Base-by-base conservation (phyloP, 108 stramenopile genomes). In the Chaetoceros tenuissimus region DNA sequence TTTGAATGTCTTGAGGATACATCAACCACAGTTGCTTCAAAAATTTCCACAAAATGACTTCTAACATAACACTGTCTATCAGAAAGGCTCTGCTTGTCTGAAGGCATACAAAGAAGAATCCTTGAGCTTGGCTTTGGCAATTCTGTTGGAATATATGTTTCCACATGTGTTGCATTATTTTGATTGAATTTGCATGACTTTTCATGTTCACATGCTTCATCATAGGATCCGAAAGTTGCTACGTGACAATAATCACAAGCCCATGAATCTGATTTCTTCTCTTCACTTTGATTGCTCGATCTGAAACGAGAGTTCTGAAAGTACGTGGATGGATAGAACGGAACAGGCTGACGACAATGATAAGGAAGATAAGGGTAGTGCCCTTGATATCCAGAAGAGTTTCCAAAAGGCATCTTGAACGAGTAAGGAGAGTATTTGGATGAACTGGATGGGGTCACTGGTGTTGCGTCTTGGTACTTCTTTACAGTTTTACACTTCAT, bases 1-100 rank as follows among this genome's bases (percentile, higher is more conserved):
- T 83, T 84, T 28, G 82, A 82, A 68, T 92, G 87, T 63, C 92
- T 81, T n/a, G 82, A 68, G 1, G 48, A 30, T 17, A 89, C 87
- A 60, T 93, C 92, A 29, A 78, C 58, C 19, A 69, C 72, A 3
- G 70, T 72, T 19, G 92, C 92, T 16, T 81, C 58, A 71, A 93
- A 93, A 53, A 84, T 78, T 60, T 93, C 86, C 28, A 89, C 80
- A 72, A 86, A 85, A 54, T 86, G 74, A 16, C 81, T 69, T 25
- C 92, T 85, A 27, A 93, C 87, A 68, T 75, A 93, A 64, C 87
- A 89, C 58, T 93, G 92, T 26, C 85, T 81, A 57, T 87, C 85
- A 20, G 81, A 82, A 20, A 93, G 69, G 29, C 77, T 79, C 48
- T 92, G 82, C 17, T 62, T 68, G 53, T 92, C 91, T 13, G 63